A percentile compares a stretch with the other conserved stretches of the same genome.
Conservation (phyloP, 2,329 filamentous ascomycete genomes). For the Helminthosporium solani region DNA sequence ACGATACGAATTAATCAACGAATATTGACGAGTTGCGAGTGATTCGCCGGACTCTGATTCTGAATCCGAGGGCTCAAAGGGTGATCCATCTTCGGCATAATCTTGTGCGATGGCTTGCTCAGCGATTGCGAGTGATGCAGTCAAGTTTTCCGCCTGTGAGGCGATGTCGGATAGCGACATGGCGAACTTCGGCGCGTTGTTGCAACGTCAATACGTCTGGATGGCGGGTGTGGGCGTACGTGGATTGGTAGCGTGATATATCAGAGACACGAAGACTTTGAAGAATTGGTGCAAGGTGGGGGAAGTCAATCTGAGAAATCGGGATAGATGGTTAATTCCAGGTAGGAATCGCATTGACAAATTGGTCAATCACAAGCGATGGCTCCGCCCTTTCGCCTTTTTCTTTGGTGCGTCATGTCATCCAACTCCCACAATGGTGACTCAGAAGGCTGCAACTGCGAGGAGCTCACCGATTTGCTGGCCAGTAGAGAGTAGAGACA, state of each 20-base stretch:
- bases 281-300: constrained; percentile 3
- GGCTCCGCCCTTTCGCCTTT: constrained; percentile 28
- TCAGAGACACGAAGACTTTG: neutral
- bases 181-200: neutral
- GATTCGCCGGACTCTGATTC: constrained; percentile 55
- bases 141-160: constrained; percentile 34
- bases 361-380: constrained; percentile 22
- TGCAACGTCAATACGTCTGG: neutral
- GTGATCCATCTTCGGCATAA: constrained; percentile 31
- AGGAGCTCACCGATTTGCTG: neutral
- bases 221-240: neutral
- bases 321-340: constrained; percentile 13
- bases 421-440: constrained; percentile 1
- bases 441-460: neutral
- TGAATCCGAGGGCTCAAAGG: constrained; percentile 52
- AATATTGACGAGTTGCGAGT: constrained; percentile 48
- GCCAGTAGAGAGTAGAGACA: neutral
- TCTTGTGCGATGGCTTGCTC: constrained; percentile 43
- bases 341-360: constrained; percentile 7
- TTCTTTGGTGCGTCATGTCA: constrained; percentile 4
- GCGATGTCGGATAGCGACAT: constrained; percentile 29
- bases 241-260: neutral
- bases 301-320: neutral
- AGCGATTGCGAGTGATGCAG: constrained; percentile 36
- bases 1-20: constrained; percentile 67